These are phyloP conservation scores for Trichoderma brevicompactum DNA, from an alignment of 2,329 filamentous ascomycete genomes.

Conservation along the genomic window DNA sequence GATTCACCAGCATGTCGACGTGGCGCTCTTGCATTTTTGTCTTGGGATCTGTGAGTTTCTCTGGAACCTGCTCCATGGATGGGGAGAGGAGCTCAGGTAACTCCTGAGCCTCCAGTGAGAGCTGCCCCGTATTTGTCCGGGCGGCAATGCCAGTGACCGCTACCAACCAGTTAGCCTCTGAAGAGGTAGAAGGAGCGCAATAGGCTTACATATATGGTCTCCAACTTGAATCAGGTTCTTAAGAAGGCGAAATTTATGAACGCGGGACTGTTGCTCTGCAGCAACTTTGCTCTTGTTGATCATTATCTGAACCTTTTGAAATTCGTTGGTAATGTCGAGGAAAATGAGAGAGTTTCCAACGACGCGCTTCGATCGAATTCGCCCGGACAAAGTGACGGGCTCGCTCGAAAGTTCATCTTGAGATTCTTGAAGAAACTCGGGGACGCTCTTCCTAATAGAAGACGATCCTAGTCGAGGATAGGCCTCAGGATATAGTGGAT, in stretches of 20 bases:
- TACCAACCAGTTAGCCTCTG: slow-evolving; percentile 43
- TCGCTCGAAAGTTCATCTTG: slow-evolving; percentile 36
- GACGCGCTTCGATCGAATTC: slow-evolving; percentile 71
- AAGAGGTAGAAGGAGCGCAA: slow-evolving; percentile 29
- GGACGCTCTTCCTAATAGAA: slow-evolving; percentile 39
- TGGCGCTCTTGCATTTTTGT: slow-evolving; percentile 78
- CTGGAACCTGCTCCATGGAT: slow-evolving; percentile 77
- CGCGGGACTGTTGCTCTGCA: slow-evolving; percentile 41
- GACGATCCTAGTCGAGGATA: slow-evolving; percentile 44
- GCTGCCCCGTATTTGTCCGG: slow-evolving; percentile 72
- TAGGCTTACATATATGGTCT: slow-evolving; percentile 76
- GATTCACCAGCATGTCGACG: slow-evolving; percentile 82
- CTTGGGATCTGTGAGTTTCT: slow-evolving; percentile 70
- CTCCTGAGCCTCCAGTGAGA: slow-evolving; percentile 70
- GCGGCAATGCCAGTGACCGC: slow-evolving; percentile 73
- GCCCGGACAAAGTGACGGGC: slow-evolving; percentile 56
- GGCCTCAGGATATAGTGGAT: slow-evolving; percentile 43
- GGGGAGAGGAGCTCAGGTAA: slow-evolving; percentile 77
- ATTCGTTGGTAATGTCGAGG: slow-evolving; percentile 76
- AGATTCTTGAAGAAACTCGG: slow-evolving; percentile 43
- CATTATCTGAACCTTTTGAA: slow-evolving; percentile 74
- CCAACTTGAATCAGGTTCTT: slow-evolving; percentile 73
- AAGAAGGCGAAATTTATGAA: slow-evolving; percentile 60
- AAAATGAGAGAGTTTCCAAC: slow-evolving; percentile 82
- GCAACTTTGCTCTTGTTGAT: slow-evolving; percentile 64